phyloP scores from a whole-genome alignment of 306 rosid species.

The Acacia crassicarpa region DNA sequence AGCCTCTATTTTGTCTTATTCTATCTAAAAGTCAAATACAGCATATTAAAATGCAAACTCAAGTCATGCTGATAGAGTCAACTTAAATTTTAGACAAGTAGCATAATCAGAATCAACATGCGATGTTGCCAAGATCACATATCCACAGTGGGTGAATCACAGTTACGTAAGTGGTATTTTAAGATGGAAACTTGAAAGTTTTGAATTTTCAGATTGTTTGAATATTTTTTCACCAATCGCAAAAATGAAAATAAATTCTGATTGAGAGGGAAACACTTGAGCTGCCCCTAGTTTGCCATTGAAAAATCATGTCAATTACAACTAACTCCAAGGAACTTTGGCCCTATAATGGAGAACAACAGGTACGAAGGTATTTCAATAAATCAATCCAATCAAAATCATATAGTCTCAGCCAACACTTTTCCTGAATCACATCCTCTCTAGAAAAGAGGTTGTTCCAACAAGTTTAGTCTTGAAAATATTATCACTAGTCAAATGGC shows the following conservation, averaged over 20 bases:
- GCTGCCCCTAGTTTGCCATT: not conserved
- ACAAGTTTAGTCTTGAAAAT: conserved; percentile 1
- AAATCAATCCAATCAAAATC: not conserved
- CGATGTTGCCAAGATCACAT: not conserved
- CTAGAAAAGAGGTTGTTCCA: not conserved
- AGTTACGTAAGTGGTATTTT: not conserved
- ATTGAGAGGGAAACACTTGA: conserved; percentile 7
- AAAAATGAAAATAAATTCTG: conserved; percentile 2
- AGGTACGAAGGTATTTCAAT: not conserved
- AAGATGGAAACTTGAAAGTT: not conserved
- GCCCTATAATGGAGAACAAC: not conserved
- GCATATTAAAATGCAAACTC: not conserved
- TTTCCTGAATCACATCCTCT: not conserved
- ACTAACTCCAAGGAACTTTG: too few species aligned
- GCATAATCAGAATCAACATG: not conserved
- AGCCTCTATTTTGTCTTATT: too few species aligned
- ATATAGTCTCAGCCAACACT: not conserved
- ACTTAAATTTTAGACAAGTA: not conserved
- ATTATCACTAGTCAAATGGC: not conserved
- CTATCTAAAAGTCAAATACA: not conserved
- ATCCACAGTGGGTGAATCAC: not conserved
- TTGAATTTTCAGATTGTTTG: not conserved
- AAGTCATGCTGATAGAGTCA: not conserved
- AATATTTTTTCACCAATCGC: not conserved
- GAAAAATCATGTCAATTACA: too few species aligned